Conservation (phyloP, 164 flowering plant genomes). For the Stephania cephalantha region DNA sequence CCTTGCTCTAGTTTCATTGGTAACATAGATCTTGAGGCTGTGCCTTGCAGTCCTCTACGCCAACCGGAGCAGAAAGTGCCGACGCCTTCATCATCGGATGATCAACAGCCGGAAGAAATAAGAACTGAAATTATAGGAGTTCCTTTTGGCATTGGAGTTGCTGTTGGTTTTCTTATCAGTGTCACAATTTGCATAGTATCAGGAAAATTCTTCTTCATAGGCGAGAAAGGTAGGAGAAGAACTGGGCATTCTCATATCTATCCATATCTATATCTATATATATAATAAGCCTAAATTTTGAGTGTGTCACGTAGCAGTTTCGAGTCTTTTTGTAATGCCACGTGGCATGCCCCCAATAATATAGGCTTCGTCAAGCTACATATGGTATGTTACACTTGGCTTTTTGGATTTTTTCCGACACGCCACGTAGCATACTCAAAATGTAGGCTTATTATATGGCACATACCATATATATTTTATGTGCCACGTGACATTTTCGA, state of each 20-base stretch:
- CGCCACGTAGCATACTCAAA: no score
- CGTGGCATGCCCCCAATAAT: no score
- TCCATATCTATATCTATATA: no score
- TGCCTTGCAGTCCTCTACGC: background rate
- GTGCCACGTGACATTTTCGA: no score
- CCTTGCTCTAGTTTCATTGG: conserved; percentile 14
- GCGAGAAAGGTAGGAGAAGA: background rate
- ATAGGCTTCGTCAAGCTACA: no score
- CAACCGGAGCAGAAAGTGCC: background rate
- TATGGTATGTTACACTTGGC: no score
- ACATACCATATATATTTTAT: no score
- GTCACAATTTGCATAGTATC: conserved; percentile 1
- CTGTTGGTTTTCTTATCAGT: background rate
- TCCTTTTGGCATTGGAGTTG: conserved; percentile 7
- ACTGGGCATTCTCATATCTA: background rate
- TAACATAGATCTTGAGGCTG: background rate
- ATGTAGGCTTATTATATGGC: no score
- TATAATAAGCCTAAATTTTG: no score
- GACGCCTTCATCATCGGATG: background rate
- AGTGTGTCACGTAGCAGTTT: no score
- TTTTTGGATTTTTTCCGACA: no score
- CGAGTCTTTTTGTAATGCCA: no score
- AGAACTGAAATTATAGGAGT: background rate
- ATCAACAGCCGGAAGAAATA: background rate
- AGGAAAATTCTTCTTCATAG: background rate